These are phyloP conservation scores for Sporothrix pseudoabietina DNA, from an alignment of 2,329 filamentous ascomycete genomes.

Conservation along the genomic window DNA sequence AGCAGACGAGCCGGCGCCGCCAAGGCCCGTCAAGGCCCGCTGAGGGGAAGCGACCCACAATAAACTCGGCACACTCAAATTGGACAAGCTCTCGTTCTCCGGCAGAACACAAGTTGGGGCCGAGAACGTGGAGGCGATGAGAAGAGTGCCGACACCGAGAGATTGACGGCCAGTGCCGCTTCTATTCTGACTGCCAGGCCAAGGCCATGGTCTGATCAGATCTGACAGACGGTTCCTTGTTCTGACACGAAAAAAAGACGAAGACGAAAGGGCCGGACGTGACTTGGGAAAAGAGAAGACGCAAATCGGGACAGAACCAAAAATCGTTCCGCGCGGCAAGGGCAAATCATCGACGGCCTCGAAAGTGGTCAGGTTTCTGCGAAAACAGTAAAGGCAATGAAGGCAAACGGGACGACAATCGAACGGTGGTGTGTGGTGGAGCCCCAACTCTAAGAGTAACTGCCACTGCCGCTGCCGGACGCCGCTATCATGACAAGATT, in stretches of 20 bases:
- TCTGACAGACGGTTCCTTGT: background rate
- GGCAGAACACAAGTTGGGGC: background rate
- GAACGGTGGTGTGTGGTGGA: conserved; percentile 5
- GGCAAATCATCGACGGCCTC: background rate
- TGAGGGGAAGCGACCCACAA: background rate
- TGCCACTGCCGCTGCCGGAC: background rate
- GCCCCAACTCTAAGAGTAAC: background rate
- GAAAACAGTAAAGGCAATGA: background rate
- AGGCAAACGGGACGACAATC: conserved; percentile 5
- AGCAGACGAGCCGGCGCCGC: background rate
- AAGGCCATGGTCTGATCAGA: background rate
- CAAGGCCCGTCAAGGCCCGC: background rate
- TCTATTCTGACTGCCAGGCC: background rate
- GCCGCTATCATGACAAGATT: background rate
- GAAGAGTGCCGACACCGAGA: conserved; percentile 1
- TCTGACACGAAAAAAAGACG: background rate
- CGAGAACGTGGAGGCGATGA: background rate
- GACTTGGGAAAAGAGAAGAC: background rate
- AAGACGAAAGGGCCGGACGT: background rate
- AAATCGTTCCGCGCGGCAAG: background rate
- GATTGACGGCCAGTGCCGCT: background rate
- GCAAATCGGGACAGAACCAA: background rate
- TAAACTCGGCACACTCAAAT: conserved; percentile 4
- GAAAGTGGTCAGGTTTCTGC: background rate
- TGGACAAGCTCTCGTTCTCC: background rate